Base-by-base conservation (phyloP, 495 filamentous ascomycete genomes). In the Daldinia childiae region DNA sequence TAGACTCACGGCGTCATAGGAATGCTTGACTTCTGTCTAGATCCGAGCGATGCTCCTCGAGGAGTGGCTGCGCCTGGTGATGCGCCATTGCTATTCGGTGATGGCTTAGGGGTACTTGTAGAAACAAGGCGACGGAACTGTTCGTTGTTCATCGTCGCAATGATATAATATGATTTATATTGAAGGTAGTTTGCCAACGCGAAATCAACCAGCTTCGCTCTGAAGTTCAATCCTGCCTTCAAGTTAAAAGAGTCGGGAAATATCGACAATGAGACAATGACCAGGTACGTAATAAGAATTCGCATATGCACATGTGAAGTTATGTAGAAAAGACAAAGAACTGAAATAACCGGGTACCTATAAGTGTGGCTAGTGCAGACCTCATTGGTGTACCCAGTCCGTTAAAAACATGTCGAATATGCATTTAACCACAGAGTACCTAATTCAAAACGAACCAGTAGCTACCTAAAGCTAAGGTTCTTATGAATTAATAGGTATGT, bases 71-170 rank as follows among this genome's bases (percentile, higher is more conserved):
- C 64, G 34, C 66, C 66, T 69, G 62, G 75, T 5, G 82, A 79
- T 62, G 68, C 74, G 59, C 80, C 84, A 79, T 81, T 78, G 64
- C 72, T 76, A 71, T 60, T 68, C 57, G 50, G 65, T 61, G 41
- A 78, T 58, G 72, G 74, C 73, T 83, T 86, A 45, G 76, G 69
- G 8, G 78, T 64, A 38, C 82, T 83, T 21, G 80, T 86, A 43
- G 89, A 81, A 8, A 99, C 76, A n/a, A 99, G 88, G 61, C 91
- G 90, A 56, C 95, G 94, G 77, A 99, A 99, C 77, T 99, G 93
- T 17, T 92, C 87, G 87, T 98, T 98, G 78, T 99, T 97, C 95
- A 99, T 99, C 29, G 55, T 71, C 39, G 61, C 41, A 45, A 32
- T 4, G 27, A 56, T 34, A 14, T 7, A 32, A 50, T 17, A 36